A percentile compares a stretch with the other conserved stretches of the same genome.
Conservation (phyloP, 2,329 filamentous ascomycete species). For the Neurospora crassa region DNA sequence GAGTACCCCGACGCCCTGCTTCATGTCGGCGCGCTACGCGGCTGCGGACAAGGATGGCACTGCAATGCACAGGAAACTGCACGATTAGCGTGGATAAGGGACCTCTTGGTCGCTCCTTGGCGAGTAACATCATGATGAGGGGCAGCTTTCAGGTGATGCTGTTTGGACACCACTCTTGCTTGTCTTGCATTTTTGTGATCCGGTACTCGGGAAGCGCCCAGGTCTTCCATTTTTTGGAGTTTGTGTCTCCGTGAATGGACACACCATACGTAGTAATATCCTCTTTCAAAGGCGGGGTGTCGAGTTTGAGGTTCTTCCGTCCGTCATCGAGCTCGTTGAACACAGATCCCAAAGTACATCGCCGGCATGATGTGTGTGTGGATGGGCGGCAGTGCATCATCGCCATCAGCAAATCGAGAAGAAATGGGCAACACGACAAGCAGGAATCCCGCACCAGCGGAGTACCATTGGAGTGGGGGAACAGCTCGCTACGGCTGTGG, state of each 20-base stretch:
- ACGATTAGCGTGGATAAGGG: neutral
- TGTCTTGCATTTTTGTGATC: neutral
- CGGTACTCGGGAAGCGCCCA: neutral
- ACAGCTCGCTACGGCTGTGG: neutral
- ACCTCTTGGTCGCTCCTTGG: neutral
- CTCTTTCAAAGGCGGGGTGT: too few species aligned
- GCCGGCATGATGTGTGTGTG: neutral
- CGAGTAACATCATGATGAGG: neutral
- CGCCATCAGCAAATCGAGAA: neutral
- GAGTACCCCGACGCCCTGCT: neutral
- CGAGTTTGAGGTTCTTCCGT: neutral
- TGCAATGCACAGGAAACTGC: neutral
- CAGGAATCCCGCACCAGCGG: neutral
- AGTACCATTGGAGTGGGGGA: neutral
- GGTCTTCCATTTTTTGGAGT: neutral
- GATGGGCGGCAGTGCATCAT: neutral
- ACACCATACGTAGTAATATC: neutral
- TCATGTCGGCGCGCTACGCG: neutral
- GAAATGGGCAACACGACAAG: neutral
- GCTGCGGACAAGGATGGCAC: neutral
- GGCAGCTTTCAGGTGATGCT: neutral
- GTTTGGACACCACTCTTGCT: neutral
- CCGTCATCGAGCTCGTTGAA: neutral
- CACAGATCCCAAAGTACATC: neutral
- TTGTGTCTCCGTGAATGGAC: neutral